Evolutionary conservation across 1,284 basidiomycete genomes (phyloP).

Genomic region (Cutaneotrichosporon cutaneum): DNA sequence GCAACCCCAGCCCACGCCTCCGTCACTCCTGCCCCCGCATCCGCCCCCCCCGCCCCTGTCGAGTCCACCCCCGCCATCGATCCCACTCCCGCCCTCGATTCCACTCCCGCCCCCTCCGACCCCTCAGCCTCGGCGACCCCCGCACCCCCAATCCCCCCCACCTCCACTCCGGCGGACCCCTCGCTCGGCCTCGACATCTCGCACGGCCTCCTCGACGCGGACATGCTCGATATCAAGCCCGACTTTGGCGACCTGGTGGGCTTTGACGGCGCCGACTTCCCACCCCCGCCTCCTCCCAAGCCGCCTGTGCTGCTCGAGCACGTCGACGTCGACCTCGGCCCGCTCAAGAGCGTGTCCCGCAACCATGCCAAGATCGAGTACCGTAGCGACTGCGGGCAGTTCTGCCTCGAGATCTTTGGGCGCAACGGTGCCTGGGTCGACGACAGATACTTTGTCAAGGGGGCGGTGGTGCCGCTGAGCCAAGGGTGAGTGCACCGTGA

Average conservation of each 20-base stretch:
- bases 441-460: conserved; percentile 87
- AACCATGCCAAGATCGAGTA: conserved; percentile 92
- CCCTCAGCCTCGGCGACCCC: background rate
- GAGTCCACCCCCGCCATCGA: background rate
- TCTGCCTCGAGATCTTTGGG: conserved; percentile 86
- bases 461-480: conserved; percentile 74
- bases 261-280: conserved; percentile 10
- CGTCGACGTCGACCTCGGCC: conserved; percentile 94
- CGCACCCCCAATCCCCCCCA: background rate
- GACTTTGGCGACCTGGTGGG: conserved; percentile 15
- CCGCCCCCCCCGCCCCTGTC: background rate
- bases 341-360: conserved; percentile 93
- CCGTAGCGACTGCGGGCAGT: conserved; percentile 62
- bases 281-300: conserved; percentile 40
- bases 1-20: background rate
- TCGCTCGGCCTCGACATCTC: conserved; percentile 1
- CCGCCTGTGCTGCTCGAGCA: conserved; percentile 52
- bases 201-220: background rate
- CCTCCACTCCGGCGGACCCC: background rate
- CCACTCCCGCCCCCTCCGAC: background rate
- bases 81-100: background rate
- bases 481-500: conserved; percentile 63
- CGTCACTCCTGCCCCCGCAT: background rate
- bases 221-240: conserved; percentile 21
- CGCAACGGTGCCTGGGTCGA: conserved; percentile 98